Base-by-base conservation (phyloP, 2,329 filamentous ascomycete species). In the Colletotrichum spinosum region DNA sequence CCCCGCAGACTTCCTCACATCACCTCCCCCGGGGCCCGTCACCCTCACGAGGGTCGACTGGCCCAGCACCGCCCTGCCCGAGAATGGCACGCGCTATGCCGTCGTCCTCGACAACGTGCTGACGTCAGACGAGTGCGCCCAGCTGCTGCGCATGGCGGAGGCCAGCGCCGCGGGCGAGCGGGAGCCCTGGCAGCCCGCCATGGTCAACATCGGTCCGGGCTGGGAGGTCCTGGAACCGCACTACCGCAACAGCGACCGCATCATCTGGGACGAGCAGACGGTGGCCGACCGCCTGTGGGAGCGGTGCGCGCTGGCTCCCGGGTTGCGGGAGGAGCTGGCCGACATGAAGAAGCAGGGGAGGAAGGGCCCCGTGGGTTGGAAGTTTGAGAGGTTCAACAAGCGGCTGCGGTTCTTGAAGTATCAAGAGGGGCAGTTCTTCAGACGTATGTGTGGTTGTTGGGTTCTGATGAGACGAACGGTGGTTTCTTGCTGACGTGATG, bases 391-490 rank as follows among this genome's bases (percentile, higher is more conserved):
- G 9, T 74, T 92, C 46, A 96, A 96, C 74, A 86, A 93, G 73
- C 80, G 92, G 41, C 84, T 94, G 84, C 81, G 93, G 35, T 94
- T 94, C 71, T 78, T 97, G 55, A 90, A 87, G 72, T 96, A 96
- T 74, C 83, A 83, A 0, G 78, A 82, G 0, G 92, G 91, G 0
- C 88, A 94, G 71, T 95, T 90, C 73, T 96, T 97, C 71, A 85
- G 83, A 66, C 83, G 80, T 81, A 60, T 73, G 79, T 74, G 57
- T 44, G 25, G 2, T 76, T 78, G 51, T 38, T 33, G 15, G 13
- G 7, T 44, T 6, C 13, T 8, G 33, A 8, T 34, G 10, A 35
- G 25, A 50, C 17, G 6, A 44, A 6, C 0, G 11, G 4, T 34
- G 52, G 15, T 57, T 45, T 68, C 8, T 25, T 11, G 37, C 35